phyloP scores from a whole-genome alignment of 2,329 filamentous ascomycete species.

The Xylariaceae sp. region DNA sequence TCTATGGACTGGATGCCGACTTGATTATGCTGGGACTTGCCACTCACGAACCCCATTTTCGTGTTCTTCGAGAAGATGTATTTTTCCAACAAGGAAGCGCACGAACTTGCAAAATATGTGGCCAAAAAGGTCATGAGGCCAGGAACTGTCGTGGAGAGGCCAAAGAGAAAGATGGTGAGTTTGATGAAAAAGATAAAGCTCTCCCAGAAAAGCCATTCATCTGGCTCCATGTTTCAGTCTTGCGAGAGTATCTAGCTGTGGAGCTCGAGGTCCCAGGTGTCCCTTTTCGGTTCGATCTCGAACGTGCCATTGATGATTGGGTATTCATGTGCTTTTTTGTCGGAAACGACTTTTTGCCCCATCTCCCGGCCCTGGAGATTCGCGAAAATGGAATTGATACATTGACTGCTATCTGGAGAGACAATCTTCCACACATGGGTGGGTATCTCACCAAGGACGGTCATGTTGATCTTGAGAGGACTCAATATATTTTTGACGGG shows the following conservation, averaged over 20 bases:
- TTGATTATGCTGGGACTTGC: slow-evolving; percentile 97
- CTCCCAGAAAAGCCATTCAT: slow-evolving; percentile 85
- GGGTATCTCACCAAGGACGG: slow-evolving; percentile 97
- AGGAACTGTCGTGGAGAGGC: slow-evolving; percentile 76
- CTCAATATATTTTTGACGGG: slow-evolving; percentile 82
- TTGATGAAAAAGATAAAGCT: slow-evolving; percentile 74
- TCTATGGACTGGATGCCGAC: slow-evolving; percentile 96
- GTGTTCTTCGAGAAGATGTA: slow-evolving; percentile 93
- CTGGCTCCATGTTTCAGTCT: slow-evolving; percentile 89
- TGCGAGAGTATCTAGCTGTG: slow-evolving; percentile 88
- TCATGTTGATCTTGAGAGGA: slow-evolving; percentile 78
- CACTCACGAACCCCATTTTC: slow-evolving; percentile 96
- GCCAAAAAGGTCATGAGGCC: slow-evolving; percentile 86
- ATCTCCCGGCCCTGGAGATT: slow-evolving; percentile 95
- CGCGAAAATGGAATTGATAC: slow-evolving; percentile 96
- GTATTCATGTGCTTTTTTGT: slow-evolving; percentile 99
- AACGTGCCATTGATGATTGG: slow-evolving; percentile 95
- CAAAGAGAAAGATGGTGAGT: slow-evolving; percentile 74
- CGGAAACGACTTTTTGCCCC: slow-evolving; percentile 95
- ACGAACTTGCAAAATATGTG: slow-evolving; percentile 81
- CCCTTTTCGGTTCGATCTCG: slow-evolving; percentile 86
- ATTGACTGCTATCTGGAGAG: slow-evolving; percentile 93
- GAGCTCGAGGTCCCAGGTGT: slow-evolving; percentile 81
- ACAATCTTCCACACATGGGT: slow-evolving; percentile 86
- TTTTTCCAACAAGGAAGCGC: slow-evolving; percentile 85